Evolutionary conservation across 2,329 filamentous ascomycete genomes (phyloP), one percentile per base, ranked within the genome.

Genomic region (Phoma herbarum): DNA sequence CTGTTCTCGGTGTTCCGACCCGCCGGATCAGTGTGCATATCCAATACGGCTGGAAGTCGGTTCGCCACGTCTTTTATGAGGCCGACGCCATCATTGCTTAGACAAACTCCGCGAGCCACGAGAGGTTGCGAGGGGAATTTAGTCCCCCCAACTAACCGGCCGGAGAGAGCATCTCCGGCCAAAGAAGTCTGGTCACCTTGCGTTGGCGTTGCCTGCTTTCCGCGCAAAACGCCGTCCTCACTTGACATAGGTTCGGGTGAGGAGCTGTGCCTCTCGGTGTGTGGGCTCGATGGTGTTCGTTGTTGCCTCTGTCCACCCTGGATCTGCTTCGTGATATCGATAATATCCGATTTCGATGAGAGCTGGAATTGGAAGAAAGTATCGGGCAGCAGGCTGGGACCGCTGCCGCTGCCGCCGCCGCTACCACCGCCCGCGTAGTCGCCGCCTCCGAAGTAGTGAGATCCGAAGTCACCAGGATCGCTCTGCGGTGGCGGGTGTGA

Each of bases 101-200:
- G 23, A 58, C 49, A 33, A 53, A 58, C 56, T 58, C 56, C 50
- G 44, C 56, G 44, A 58, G 56, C 56, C 56, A 58, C 50, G 56
- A 58, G 56, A 58, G 56, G 50, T 54, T 59, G 50, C 46, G 56
- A 54, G 41, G 39, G 41, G 50, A 46, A 10, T n/a, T 53, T 33
- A 25, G 33, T 25, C 20, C 46, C 45, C 56, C 56, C 56, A 59
- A 59, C 56, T 59, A 59, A 54, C 37, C 45, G 56, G 56, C 56
- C 48, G 71, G 73, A 57, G 72, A 76, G 29, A 68, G 45, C 72
- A 74, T 76, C 56, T 75, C 71, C 33, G 71, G 71, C 72, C 73
- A 75, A 14, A 75, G 62, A 22, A 54, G 52, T 52, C 53, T 62
- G 29, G 71, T 73, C 37, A 41, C 65, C 52, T 61, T 52, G 52